These are phyloP conservation scores for Wickerhamomyces bisporus DNA, from an alignment of 805 yeast species.

Conservation along the genomic window DNA sequence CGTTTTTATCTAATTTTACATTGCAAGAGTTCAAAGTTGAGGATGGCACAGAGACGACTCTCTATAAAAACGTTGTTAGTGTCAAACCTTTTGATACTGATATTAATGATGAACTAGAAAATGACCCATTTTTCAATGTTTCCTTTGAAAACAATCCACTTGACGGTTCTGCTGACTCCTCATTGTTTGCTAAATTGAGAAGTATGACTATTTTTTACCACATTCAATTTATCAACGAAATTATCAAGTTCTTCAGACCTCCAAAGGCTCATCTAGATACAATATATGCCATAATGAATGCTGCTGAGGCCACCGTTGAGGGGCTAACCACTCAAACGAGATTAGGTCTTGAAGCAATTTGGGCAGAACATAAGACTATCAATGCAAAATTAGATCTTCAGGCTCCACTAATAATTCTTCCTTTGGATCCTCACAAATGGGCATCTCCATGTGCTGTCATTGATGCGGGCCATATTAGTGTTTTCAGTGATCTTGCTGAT, in stretches of 20 bases:
- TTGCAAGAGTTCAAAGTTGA: conserved; percentile 79
- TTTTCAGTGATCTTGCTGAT: conserved; percentile 75
- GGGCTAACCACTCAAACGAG: conserved; percentile 87
- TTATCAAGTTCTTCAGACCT: conserved; percentile 75
- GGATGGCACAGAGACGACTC: conserved; percentile 74
- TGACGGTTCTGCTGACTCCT: conserved; percentile 79
- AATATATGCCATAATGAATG: conserved; percentile 83
- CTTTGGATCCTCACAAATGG: conserved; percentile 74
- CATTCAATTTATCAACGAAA: conserved; percentile 72
- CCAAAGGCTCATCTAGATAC: conserved; percentile 84
- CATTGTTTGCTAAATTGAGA: conserved; percentile 63
- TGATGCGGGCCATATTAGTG: conserved; percentile 93
- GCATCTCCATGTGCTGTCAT: conserved; percentile 84
- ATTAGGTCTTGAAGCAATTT: conserved; percentile 85
- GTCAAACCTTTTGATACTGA: conserved; percentile 57
- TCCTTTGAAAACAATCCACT: conserved; percentile 84
- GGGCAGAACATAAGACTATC: conserved; percentile 90
- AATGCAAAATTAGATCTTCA: conserved; percentile 84
- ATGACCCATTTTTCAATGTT: conserved; percentile 73
- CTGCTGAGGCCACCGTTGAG: conserved; percentile 93
- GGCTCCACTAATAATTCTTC: conserved; percentile 87
- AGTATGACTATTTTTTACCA: conserved; percentile 91
- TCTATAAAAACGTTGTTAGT: conserved; percentile 85
- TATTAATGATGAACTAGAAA: conserved; percentile 23
- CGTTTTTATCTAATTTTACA: conserved; percentile 65